phyloP scores from a whole-genome alignment of 75 land plant species.

The Cryptomeria japonica region DNA sequence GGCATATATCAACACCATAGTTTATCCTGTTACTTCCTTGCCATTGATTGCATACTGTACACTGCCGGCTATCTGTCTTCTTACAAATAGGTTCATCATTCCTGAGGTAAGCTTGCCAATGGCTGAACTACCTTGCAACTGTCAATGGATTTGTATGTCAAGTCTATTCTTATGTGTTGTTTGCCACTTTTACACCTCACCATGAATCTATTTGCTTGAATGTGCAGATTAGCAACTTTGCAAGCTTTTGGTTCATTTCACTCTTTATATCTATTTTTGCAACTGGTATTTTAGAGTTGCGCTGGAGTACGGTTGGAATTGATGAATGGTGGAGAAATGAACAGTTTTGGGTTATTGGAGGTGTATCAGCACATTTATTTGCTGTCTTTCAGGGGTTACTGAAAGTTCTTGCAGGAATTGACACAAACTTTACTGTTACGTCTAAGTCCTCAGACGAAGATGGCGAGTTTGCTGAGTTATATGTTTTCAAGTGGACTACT shows the following conservation, averaged over 20 bases:
- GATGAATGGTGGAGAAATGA: constrained; percentile 99
- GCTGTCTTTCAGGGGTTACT: constrained; percentile 97
- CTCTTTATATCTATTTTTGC: constrained; percentile 88
- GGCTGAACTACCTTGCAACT: neutral
- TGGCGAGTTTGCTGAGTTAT: constrained; percentile 84
- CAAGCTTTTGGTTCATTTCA: constrained; percentile 85
- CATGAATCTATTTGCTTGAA: neutral
- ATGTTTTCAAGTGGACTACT: constrained; percentile 87
- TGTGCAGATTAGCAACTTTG: constrained; percentile 92
- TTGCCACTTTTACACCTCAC: neutral
- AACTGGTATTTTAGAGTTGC: constrained; percentile 86
- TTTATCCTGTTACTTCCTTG: constrained; percentile 72
- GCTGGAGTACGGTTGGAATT: constrained; percentile 92
- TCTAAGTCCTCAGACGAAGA: constrained; percentile 91
- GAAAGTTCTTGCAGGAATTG: constrained; percentile 95
- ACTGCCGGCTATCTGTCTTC: constrained; percentile 77
- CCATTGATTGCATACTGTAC: constrained; percentile 75
- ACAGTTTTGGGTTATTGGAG: constrained; percentile 98
- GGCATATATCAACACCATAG: constrained; percentile 86
- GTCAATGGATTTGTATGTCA: neutral
- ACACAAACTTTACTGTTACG: constrained; percentile 97
- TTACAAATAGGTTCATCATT: constrained; percentile 78
- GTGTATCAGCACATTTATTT: constrained; percentile 93
- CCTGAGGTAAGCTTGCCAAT: constrained; percentile 50
- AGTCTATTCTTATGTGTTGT: neutral